phyloP scores from a whole-genome alignment of 257 asterid genomes.

The Solanum bukasovii region DNA sequence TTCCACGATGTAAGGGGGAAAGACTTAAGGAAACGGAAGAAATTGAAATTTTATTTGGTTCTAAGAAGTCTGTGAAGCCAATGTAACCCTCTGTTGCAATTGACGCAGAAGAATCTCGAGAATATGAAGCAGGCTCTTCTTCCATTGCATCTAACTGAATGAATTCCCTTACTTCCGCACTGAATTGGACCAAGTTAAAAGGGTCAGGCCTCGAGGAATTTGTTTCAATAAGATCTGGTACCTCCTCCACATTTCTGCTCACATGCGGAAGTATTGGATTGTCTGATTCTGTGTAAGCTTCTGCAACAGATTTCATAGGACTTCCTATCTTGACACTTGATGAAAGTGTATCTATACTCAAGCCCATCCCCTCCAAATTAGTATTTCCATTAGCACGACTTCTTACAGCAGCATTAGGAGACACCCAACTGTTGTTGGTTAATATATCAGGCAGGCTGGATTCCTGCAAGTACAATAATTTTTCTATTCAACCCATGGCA shows the following conservation, averaged over 20 bases:
- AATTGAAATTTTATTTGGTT: slow-evolving; percentile 39
- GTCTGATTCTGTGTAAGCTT: slow-evolving; percentile 14
- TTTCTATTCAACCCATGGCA: slow-evolving; percentile 24
- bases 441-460: slow-evolving; percentile 84
- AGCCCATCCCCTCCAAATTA: slow-evolving; percentile 15
- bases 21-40: slow-evolving; percentile 46
- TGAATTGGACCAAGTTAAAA: slow-evolving; percentile 32
- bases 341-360: slow-evolving; percentile 23
- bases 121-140: slow-evolving; percentile 30
- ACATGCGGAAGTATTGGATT: slow-evolving; percentile 30
- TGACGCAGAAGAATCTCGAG: slow-evolving; percentile 25
- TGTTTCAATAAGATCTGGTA: slow-evolving; percentile 19
- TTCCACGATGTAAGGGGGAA: slow-evolving; percentile 46
- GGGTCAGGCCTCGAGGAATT: slow-evolving; percentile 19
- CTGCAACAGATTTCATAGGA: neutral
- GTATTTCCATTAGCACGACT: slow-evolving; percentile 23
- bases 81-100: slow-evolving; percentile 11
- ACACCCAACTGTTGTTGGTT: slow-evolving; percentile 74
- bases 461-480: neutral
- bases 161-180: slow-evolving; percentile 27
- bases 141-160: slow-evolving; percentile 44
- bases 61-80: slow-evolving; percentile 40
- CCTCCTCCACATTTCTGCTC: slow-evolving; percentile 16
- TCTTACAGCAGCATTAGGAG: slow-evolving; percentile 69
- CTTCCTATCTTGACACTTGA: slow-evolving; percentile 26